Conservation (phyloP, 768 basidiomycete genomes). For the Dictyophora rubrovolvata region DNA sequence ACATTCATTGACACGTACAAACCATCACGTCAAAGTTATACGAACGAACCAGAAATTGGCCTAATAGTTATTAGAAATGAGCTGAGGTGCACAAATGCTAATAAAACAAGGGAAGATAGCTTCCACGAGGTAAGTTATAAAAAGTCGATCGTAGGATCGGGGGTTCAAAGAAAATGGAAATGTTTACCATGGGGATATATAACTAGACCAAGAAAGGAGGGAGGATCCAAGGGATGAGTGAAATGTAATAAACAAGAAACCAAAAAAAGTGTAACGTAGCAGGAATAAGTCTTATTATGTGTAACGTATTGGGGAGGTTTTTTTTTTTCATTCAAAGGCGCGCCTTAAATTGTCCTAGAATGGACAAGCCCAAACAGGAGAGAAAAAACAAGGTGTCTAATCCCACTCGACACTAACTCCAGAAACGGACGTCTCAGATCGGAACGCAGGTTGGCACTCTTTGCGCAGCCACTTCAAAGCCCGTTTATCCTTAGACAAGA, state of each 20-base stretch:
- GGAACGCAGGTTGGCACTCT: constrained; percentile 67
- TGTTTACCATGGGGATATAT: background rate
- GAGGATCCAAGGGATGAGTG: background rate
- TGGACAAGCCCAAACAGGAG: constrained; percentile 14
- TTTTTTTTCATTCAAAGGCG: background rate
- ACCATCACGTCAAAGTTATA: background rate
- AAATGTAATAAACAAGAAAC: background rate
- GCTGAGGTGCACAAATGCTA: background rate
- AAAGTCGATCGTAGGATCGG: background rate
- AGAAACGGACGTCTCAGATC: constrained; percentile 50
- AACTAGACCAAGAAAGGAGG: background rate
- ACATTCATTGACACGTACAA: background rate
- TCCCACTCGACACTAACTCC: constrained; percentile 78
- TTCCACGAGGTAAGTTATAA: background rate
- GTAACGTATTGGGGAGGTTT: background rate
- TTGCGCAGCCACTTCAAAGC: constrained; percentile 73
- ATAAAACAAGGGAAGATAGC: background rate
- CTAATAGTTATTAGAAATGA: background rate
- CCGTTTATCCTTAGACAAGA: constrained; percentile 67
- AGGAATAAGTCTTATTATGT: background rate
- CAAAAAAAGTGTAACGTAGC: background rate
- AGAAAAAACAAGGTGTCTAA: constrained; percentile 21
- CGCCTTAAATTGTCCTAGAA: background rate
- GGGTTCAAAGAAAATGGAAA: background rate
- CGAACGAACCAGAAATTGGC: background rate